Evolutionary conservation across 805 yeast genomes (phyloP).

Genomic region (Cyberlindnera galapagoensis): DNA sequence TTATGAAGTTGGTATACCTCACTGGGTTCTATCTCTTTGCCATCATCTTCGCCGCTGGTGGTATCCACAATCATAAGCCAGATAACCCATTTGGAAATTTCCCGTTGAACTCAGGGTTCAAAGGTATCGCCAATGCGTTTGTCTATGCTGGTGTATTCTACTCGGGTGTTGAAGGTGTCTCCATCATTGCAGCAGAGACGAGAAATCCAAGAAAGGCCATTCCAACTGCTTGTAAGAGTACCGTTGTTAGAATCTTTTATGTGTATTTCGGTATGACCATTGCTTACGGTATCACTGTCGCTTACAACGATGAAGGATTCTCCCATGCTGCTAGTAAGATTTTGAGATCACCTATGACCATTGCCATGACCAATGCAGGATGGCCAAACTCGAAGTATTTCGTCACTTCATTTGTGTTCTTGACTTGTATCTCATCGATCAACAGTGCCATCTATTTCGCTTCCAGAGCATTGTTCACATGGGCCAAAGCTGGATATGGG

Average conservation of each 20-base stretch:
- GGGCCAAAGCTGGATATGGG: conserved; percentile 56
- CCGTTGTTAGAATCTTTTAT: conserved; percentile 53
- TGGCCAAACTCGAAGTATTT: conserved; percentile 59
- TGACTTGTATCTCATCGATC: conserved; percentile 63
- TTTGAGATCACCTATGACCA: conserved; percentile 61
- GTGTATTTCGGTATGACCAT: conserved; percentile 60
- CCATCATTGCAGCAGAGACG: conserved; percentile 71
- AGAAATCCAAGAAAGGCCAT: conserved; percentile 62
- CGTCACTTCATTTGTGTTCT: conserved; percentile 59
- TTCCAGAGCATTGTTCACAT: conserved; percentile 56
- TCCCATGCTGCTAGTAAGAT: conserved; percentile 25
- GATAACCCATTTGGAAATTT: conserved; percentile 28
- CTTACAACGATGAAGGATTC: conserved; percentile 54
- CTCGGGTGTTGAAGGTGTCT: conserved; percentile 74
- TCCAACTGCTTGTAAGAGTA: conserved; percentile 64
- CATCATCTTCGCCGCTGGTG: conserved; percentile 40
- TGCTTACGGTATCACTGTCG: conserved; percentile 64
- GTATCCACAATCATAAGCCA: conserved; percentile 27
- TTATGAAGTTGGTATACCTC: conserved; percentile 40
- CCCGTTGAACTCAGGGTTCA: conserved; percentile 41
- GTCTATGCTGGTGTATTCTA: conserved; percentile 69
- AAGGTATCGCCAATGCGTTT: conserved; percentile 52
- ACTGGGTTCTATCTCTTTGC: conserved; percentile 45
- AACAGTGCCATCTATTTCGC: conserved; percentile 67
- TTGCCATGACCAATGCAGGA: conserved; percentile 64